A percentile compares a stretch with the other conserved stretches of the same genome.
Evolutionary conservation across 2,329 filamentous ascomycete species (phyloP).

Genomic region (Alternaria novae-zelandiae): DNA sequence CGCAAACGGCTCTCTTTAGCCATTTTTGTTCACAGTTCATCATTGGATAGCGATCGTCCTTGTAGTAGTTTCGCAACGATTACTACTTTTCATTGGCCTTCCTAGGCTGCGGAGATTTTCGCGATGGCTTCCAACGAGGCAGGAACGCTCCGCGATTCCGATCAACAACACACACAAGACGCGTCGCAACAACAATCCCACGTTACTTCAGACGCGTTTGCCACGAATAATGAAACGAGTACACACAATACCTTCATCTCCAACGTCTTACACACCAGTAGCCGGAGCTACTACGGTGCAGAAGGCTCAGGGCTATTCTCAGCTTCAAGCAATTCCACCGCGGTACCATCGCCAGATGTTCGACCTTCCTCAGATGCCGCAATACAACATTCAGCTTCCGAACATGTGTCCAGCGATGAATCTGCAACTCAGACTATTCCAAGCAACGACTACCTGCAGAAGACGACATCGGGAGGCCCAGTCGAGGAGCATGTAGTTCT

Average conservation of each 20-base stretch:
- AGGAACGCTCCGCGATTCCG: constrained; percentile 40
- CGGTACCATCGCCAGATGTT: constrained; percentile 10
- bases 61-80: neutral
- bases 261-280: constrained; percentile 27
- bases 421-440: neutral
- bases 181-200: constrained; percentile 19
- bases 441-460: neutral
- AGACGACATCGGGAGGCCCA: constrained; percentile 3
- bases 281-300: constrained; percentile 18
- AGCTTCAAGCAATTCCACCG: constrained; percentile 19
- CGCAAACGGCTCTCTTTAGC: neutral
- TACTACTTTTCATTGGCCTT: neutral
- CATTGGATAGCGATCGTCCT: neutral
- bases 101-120: constrained; percentile 2
- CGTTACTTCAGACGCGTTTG: neutral
- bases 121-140: constrained; percentile 41
- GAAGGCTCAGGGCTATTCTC: constrained; percentile 13
- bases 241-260: constrained; percentile 21
- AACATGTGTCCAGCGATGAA: neutral
- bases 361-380: constrained; percentile 1
- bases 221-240: neutral
- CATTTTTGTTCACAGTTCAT: neutral
- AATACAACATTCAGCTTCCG: neutral
- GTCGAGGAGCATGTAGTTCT: constrained; percentile 23
- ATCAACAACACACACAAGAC: constrained; percentile 31